phyloP scores from a whole-genome alignment of 1,284 basidiomycete species.

The Rhodotorula sp. region DNA sequence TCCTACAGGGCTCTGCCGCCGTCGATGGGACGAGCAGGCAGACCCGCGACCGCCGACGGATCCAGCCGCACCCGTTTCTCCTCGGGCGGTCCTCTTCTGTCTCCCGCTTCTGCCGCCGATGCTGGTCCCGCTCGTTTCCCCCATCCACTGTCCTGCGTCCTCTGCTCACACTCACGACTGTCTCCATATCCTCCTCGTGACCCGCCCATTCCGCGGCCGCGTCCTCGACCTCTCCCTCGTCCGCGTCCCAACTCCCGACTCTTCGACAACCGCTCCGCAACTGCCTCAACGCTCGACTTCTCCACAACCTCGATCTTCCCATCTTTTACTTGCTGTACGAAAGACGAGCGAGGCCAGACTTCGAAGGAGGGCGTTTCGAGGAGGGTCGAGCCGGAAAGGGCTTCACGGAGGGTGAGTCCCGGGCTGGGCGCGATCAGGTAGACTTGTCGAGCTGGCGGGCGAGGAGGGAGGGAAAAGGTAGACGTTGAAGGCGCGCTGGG shows the following conservation, averaged over 20 bases:
- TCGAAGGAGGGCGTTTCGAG: constrained; percentile 38
- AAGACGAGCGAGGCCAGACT: constrained; percentile 29
- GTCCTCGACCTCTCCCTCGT: constrained; percentile 8
- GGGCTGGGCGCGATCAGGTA: constrained; percentile 4
- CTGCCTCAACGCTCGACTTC: constrained; percentile 15
- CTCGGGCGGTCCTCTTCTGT: background rate
- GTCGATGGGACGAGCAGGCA: background rate
- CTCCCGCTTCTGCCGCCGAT: background rate
- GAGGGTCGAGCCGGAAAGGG: constrained; percentile 20
- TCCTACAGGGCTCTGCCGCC: no score
- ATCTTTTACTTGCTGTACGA: constrained; percentile 17
- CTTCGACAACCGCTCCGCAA: background rate
- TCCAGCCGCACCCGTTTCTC: background rate
- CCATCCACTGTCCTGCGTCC: constrained; percentile 32
- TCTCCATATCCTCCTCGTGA: background rate
- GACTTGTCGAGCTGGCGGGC: background rate
- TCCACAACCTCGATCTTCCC: constrained; percentile 29
- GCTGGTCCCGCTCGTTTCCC: constrained; percentile 12
- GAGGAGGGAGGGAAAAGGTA: background rate
- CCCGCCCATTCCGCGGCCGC: background rate
- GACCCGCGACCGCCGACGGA: background rate
- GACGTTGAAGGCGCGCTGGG: no score
- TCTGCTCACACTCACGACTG: background rate
- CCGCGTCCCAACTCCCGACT: background rate
- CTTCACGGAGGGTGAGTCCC: constrained; percentile 13